These are phyloP conservation scores for Suillus sp. DNA, from an alignment of 768 basidiomycete species.

Conservation along the genomic window DNA sequence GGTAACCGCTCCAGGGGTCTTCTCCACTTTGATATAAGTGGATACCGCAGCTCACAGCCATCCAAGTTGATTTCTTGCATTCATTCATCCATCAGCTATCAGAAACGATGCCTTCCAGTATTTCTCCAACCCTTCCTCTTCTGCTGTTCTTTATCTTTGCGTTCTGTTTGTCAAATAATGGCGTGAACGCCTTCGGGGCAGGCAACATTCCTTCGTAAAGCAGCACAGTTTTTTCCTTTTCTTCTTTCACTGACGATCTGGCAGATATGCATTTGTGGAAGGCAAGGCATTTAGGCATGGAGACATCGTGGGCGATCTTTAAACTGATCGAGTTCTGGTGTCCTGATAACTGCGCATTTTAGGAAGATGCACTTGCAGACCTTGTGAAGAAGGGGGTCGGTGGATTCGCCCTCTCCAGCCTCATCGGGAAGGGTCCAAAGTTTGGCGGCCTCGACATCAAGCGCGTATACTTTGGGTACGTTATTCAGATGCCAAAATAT, in stretches of 20 bases:
- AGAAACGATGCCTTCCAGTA: conserved; percentile 28
- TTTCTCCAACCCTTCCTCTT: conserved; percentile 38
- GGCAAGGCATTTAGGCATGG: conserved; percentile 87
- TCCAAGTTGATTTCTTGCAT: neutral
- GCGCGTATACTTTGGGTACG: conserved; percentile 79
- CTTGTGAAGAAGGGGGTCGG: conserved; percentile 59
- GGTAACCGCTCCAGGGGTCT: neutral
- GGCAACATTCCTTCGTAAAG: conserved; percentile 82
- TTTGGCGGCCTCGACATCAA: conserved; percentile 83
- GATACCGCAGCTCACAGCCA: conserved; percentile 3
- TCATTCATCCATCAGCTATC: conserved; percentile 8
- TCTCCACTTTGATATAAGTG: neutral
- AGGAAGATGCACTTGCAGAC: conserved; percentile 74
- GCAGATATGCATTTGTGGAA: conserved; percentile 82
- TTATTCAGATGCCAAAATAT: neutral
- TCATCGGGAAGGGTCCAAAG: conserved; percentile 63
- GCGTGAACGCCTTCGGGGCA: conserved; percentile 76
- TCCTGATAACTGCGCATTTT: conserved; percentile 17
- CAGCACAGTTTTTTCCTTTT: neutral
- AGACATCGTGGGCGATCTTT: conserved; percentile 64
- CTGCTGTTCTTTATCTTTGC: conserved; percentile 53
- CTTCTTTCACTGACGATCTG: conserved; percentile 3
- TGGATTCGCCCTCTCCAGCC: conserved; percentile 57
- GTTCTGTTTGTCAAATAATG: conserved; percentile 56
- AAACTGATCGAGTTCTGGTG: conserved; percentile 9